These are phyloP conservation scores for Aspergillus conjunctus DNA, from an alignment of 495 filamentous ascomycete genomes.

Conservation along the genomic window DNA sequence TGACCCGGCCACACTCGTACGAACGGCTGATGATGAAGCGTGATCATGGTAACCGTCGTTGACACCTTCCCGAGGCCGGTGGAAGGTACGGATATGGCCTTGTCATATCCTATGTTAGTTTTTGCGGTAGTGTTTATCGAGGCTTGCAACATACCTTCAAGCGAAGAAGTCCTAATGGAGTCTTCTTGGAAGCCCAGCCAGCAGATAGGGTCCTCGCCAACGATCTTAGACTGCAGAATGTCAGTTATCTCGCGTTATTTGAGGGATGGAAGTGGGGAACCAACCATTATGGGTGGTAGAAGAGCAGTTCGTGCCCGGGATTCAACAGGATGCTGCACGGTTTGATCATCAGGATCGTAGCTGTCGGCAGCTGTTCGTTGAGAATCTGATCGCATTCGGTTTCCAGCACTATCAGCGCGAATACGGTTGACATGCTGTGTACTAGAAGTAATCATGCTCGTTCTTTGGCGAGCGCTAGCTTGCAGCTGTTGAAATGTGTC, in stretches of 20 bases:
- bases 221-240: slow-evolving; percentile 67
- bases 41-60: slow-evolving; percentile 30
- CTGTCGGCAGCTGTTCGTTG: slow-evolving; percentile 58
- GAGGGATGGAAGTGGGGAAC: slow-evolving; percentile 17
- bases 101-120: slow-evolving; percentile 21
- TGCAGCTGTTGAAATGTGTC: slow-evolving; percentile 49
- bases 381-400: slow-evolving; percentile 62
- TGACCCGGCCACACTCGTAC: slow-evolving; percentile 26
- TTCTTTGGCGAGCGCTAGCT: slow-evolving; percentile 40
- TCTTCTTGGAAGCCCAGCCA: slow-evolving; percentile 92
- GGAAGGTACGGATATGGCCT: slow-evolving; percentile 91
- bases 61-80: slow-evolving; percentile 68
- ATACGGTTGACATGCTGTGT: slow-evolving; percentile 70
- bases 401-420: slow-evolving; percentile 65
- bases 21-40: slow-evolving; percentile 24
- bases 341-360: slow-evolving; percentile 48
- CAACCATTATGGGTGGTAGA: slow-evolving; percentile 89
- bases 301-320: slow-evolving; percentile 77
- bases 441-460: slow-evolving; percentile 44
- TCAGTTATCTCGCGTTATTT: slow-evolving; percentile 11
- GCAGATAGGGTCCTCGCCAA: slow-evolving; percentile 82
- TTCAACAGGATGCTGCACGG: slow-evolving; percentile 74
- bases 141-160: slow-evolving; percentile 61
- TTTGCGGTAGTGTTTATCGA: slow-evolving; percentile 6
- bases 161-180: slow-evolving; percentile 87